These are phyloP conservation scores for Phaeotremella fagi DNA, from an alignment of 768 basidiomycete species.

Conservation along the genomic window DNA sequence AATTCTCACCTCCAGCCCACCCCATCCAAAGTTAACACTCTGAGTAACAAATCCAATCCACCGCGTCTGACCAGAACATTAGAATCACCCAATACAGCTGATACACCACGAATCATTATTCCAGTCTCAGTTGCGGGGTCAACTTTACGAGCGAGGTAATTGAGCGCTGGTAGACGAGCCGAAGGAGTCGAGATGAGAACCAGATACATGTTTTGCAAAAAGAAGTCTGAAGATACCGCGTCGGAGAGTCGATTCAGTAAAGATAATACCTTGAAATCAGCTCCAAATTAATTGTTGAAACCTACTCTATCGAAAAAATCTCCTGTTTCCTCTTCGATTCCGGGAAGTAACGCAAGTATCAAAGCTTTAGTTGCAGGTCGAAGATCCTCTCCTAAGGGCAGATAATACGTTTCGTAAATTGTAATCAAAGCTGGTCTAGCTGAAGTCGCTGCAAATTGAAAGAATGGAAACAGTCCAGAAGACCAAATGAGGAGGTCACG, in stretches of 20 bases:
- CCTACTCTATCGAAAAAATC: conserved; percentile 75
- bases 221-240: conserved; percentile 79
- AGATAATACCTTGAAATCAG: conserved; percentile 60
- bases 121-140: conserved; percentile 69
- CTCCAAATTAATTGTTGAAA: conserved; percentile 1
- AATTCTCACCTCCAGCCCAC: conserved; percentile 14
- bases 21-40: conserved; percentile 22
- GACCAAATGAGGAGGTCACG: conserved; percentile 90
- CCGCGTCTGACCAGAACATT: conserved; percentile 83
- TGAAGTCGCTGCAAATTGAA: conserved; percentile 98
- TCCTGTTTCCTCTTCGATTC: conserved; percentile 93
- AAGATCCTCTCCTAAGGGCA: conserved; percentile 73
- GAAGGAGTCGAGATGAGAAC: conserved; percentile 83
- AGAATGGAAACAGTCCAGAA: conserved; percentile 94
- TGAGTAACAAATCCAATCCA: conserved; percentile 69
- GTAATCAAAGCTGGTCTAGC: conserved; percentile 84
- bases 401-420: conserved; percentile 87
- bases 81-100: conserved; percentile 86
- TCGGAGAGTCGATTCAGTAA: conserved; percentile 77
- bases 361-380: conserved; percentile 92
- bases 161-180: conserved; percentile 77
- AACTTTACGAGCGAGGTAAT: conserved; percentile 75
- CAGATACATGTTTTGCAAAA: conserved; percentile 93
- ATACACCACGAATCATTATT: conserved; percentile 87
- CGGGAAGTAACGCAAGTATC: conserved; percentile 86